Evolutionary conservation across 2,329 filamentous ascomycete species (phyloP), one percentile per base, ranked within the genome.

Genomic region (Sporothrix phasma): DNA sequence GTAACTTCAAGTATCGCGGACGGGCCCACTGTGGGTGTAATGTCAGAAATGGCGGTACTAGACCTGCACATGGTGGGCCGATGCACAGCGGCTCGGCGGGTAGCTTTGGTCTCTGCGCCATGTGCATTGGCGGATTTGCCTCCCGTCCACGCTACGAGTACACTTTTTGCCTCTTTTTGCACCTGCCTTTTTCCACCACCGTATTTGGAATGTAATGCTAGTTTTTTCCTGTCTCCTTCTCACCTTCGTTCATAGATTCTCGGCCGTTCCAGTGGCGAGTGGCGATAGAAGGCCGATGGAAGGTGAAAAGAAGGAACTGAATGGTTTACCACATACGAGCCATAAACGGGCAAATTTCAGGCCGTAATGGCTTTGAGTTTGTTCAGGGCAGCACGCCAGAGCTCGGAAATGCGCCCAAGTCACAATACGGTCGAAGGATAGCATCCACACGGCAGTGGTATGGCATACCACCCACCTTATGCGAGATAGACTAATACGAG

Each of bases 31-130:
- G 43, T 39, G 45, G 19, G 24, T 59, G 24, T 8, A 45, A n/a
- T 59, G 24, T 8, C 29, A n/a, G 34, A 31, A 31, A 17, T 19
- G 24, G 39, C 26, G 34, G 24, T 60, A 49, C 59, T 65, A 62
- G 26, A 34, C 43, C 64, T 24, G 26, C 34, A 65, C 59, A 26
- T 58, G 64, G 64, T 65, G 62, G 64, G 64, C 62, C 51, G 49
- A 43, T 58, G 43, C 56, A 64, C 43, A 26, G 46, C 62, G 46
- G 34, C 45, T 53, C 43, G 37, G 46, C 62, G 46, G 34, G 54
- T 53, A 64, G 24, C 53, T 53, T n/a, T 59, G 53, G 62, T 24
- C 31, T 64, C 53, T 58, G 41, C 53, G 61, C 61, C 31, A 58
- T 39, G n/a, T 47, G 58, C 56, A 22, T 22, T 53, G 56, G 43